Evolutionary conservation across 495 filamentous ascomycete genomes (phyloP).

Genomic region (Penicillium pulvis): DNA sequence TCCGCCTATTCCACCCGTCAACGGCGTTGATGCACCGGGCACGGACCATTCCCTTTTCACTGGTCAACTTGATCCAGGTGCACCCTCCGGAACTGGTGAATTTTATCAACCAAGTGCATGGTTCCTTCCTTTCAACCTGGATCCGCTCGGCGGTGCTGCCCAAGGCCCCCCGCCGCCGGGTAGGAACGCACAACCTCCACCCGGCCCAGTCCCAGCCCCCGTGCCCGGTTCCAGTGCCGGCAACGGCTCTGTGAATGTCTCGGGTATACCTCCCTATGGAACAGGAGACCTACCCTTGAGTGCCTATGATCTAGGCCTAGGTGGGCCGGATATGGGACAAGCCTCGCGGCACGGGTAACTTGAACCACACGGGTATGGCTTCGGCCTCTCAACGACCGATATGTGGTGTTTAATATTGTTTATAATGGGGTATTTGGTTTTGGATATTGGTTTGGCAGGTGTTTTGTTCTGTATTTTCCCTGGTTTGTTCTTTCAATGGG

Average conservation of each 20-base stretch:
- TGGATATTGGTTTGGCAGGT: constrained; percentile 5
- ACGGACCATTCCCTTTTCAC: constrained; percentile 36
- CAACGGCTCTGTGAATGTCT: constrained; percentile 3
- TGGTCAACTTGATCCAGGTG: constrained; percentile 41
- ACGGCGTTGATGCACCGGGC: constrained; percentile 23
- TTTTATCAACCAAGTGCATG: constrained; percentile 70
- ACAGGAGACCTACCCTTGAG: constrained; percentile 31
- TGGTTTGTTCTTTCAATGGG: background rate
- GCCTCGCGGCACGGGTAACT: constrained; percentile 15
- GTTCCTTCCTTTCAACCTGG: constrained; percentile 95
- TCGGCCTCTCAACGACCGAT: constrained; percentile 15
- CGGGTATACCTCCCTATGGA: constrained; percentile 30
- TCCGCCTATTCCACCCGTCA: constrained; percentile 32
- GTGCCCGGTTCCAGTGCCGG: constrained; percentile 2
- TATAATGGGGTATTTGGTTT: constrained; percentile 6
- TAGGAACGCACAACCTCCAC: constrained; percentile 4
- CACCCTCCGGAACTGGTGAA: constrained; percentile 44
- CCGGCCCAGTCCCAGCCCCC: constrained; percentile 21
- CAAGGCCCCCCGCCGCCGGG: background rate
- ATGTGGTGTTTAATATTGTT: constrained; percentile 21
- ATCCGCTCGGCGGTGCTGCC: constrained; percentile 48
- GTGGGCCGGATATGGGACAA: constrained; percentile 22
- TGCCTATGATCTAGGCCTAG: constrained; percentile 33
- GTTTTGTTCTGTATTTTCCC: constrained; percentile 7
- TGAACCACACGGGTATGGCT: background rate